Conservation (phyloP, 331 rosid species). For the Malus hybrid region DNA sequence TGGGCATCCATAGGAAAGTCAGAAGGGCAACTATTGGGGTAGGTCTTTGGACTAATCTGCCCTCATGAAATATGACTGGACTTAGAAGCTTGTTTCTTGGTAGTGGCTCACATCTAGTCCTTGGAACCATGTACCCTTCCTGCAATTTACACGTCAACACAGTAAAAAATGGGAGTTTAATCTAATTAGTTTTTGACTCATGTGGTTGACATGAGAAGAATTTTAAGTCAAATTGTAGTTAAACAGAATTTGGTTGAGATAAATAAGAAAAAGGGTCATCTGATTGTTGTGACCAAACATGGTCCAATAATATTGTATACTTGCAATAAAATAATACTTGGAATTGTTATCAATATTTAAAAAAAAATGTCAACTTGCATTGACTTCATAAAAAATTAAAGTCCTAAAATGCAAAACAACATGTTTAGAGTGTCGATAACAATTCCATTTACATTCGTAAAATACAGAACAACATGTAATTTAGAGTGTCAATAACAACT, state of each 20-base stretch:
- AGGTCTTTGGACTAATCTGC: constrained; percentile 77
- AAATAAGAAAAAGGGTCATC: neutral
- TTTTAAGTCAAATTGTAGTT: neutral
- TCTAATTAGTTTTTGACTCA: neutral
- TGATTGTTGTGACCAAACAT: neutral
- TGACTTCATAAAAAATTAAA: too few relatives aligned
- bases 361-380: too few relatives aligned
- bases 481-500: too few relatives aligned
- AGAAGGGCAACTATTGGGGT: constrained; percentile 62
- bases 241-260: neutral
- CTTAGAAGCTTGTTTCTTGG: constrained; percentile 73
- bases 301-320: neutral
- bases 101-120: constrained; percentile 47
- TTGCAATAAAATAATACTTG: neutral
- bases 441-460: too few relatives aligned
- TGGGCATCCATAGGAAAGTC: constrained; percentile 77
- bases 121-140: constrained; percentile 85
- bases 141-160: constrained; percentile 19
- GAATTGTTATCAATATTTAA: too few relatives aligned
- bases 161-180: neutral
- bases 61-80: constrained; percentile 83
- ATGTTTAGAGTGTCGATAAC: too few relatives aligned
- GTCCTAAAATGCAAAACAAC: too few relatives aligned
- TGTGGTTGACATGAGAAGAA: neutral
- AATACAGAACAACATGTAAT: too few relatives aligned